These are phyloP conservation scores for Graphilbum fragrans DNA, from an alignment of 2,329 filamentous ascomycete species.

Conservation along the genomic window DNA sequence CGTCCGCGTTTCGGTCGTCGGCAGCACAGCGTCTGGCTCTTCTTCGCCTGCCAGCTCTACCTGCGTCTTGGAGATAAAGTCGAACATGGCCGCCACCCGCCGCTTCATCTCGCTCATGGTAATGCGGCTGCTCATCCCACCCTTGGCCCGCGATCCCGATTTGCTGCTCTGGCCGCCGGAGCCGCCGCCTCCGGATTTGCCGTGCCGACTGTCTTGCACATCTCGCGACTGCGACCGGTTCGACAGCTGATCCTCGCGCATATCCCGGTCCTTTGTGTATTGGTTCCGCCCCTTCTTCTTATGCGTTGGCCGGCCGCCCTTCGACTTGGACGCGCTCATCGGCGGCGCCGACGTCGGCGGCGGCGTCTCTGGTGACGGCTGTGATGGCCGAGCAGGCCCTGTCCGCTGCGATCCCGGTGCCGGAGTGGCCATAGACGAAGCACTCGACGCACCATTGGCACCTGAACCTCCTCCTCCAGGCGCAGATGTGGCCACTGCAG, in stretches of 20 bases:
- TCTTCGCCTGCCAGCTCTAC: constrained; percentile 65
- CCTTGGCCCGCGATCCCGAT: constrained; percentile 38
- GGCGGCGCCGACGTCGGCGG: constrained; percentile 26
- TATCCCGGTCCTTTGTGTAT: constrained; percentile 65
- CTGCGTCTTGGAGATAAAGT: constrained; percentile 83
- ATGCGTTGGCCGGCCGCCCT: constrained; percentile 44
- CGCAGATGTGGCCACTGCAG: constrained; percentile 2
- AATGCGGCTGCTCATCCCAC: constrained; percentile 52
- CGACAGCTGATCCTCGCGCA: constrained; percentile 42
- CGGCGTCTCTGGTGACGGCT: constrained; percentile 35
- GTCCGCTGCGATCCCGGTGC: constrained; percentile 12
- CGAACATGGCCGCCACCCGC: constrained; percentile 70
- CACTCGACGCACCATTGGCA: constrained; percentile 8
- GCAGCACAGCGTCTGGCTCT: background rate
- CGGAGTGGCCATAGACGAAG: constrained; percentile 15
- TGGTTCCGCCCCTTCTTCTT: constrained; percentile 68
- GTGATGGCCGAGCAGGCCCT: constrained; percentile 32
- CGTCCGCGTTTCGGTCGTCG: background rate
- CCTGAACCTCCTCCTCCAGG: no score
- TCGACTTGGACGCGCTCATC: constrained; percentile 44
- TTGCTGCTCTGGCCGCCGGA: constrained; percentile 25
- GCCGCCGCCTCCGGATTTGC: constrained; percentile 17
- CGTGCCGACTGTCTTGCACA: constrained; percentile 31
- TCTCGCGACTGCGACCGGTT: constrained; percentile 39
- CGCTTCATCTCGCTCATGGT: constrained; percentile 84